Conservation (phyloP, 352 stramenopile species). For the Pythium chondricola region DNA sequence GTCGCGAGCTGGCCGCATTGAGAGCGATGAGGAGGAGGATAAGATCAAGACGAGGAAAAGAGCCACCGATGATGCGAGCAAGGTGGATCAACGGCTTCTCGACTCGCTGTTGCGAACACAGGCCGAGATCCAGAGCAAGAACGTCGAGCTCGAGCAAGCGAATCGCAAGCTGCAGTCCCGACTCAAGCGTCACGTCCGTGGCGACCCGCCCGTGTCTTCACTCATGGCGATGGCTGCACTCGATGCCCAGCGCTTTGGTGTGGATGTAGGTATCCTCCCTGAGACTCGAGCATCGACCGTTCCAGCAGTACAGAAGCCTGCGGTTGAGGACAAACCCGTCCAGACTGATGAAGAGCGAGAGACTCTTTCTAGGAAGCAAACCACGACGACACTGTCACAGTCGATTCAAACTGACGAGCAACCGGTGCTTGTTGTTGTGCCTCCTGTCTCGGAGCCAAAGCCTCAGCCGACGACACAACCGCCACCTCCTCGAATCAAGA, state of each 20-base stretch:
- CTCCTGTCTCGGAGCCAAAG: not conserved
- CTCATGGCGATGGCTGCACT: constrained; percentile 54
- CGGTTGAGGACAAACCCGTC: constrained; percentile 42
- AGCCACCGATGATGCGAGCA: constrained; percentile 8
- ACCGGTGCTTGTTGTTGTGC: not conserved
- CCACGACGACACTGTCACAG: constrained; percentile 5
- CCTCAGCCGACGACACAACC: constrained; percentile 2
- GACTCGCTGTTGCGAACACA: constrained; percentile 54
- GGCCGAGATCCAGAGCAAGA: constrained; percentile 55
- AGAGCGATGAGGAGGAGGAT: constrained; percentile 37
- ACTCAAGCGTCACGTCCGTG: constrained; percentile 31
- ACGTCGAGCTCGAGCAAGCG: constrained; percentile 47
- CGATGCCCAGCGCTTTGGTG: constrained; percentile 56
- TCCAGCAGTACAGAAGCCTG: not conserved
- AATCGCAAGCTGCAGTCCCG: constrained; percentile 52
- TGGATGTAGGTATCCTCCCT: constrained; percentile 32
- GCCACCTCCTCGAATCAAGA: not conserved
- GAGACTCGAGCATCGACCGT: not conserved
- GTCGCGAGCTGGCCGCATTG: constrained; percentile 33
- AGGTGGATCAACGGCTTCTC: constrained; percentile 54
- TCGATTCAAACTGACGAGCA: constrained; percentile 26
- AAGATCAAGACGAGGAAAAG: constrained; percentile 3
- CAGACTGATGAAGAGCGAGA: constrained; percentile 48
- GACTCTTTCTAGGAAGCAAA: not conserved
- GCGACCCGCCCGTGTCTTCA: constrained; percentile 11